phyloP scores from a whole-genome alignment of 2,329 filamentous ascomycete species.

The Magnaporthiopsis rhizophila region DNA sequence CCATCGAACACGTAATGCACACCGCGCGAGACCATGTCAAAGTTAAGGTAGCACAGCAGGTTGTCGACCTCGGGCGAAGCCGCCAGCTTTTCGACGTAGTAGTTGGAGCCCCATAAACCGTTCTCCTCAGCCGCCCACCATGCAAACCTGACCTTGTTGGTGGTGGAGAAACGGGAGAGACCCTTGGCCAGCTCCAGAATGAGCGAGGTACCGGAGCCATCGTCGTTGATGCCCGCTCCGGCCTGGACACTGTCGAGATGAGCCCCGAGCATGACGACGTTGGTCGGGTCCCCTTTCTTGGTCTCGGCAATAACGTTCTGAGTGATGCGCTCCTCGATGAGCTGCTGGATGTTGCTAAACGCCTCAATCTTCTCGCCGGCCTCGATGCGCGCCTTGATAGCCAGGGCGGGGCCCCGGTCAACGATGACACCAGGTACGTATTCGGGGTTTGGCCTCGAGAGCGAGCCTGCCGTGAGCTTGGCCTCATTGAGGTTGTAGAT shows the following conservation, averaged over 20 bases:
- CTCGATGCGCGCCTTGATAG: constrained; percentile 2
- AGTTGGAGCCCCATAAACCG: constrained; percentile 50
- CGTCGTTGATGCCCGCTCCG: constrained; percentile 70
- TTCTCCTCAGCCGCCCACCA: constrained; percentile 52
- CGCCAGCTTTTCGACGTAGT: constrained; percentile 34
- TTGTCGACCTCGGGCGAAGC: constrained; percentile 37
- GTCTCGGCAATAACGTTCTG: constrained; percentile 59
- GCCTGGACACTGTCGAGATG: constrained; percentile 56
- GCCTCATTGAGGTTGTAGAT: constrained; percentile 7
- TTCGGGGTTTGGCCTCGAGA: constrained; percentile 1
- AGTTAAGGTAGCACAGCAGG: constrained; percentile 46
- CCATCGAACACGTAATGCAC: constrained; percentile 48
- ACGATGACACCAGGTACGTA: constrained; percentile 3
- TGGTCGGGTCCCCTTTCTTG: constrained; percentile 46
- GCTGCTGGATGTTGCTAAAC: constrained; percentile 6
- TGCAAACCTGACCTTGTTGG: constrained; percentile 49
- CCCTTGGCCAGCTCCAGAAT: constrained; percentile 56
- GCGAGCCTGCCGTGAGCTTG: constrained; percentile 4
- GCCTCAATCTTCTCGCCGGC: constrained; percentile 4
- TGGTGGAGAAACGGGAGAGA: constrained; percentile 28
- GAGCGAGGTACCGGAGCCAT: constrained; percentile 59
- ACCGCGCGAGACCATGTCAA: constrained; percentile 48
- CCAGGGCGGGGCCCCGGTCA: constrained; percentile 1
- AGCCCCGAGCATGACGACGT: constrained; percentile 58
- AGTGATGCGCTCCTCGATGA: constrained; percentile 24